Base-by-base conservation (phyloP, 2,329 filamentous ascomycete species). In the Metarhizium guizhouense region DNA sequence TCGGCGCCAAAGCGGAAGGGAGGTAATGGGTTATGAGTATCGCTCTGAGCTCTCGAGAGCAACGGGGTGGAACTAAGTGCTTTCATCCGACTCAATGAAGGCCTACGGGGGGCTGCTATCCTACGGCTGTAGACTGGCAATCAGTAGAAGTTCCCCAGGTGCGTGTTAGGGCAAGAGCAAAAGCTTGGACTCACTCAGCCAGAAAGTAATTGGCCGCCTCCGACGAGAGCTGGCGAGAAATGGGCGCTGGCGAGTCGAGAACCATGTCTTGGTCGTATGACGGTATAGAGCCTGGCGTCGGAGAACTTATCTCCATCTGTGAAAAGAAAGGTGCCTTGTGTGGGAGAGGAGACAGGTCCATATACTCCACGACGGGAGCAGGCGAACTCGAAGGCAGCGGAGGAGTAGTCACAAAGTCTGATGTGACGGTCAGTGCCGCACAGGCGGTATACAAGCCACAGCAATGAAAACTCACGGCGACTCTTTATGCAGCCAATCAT, bases 341-440 rank as follows among this genome's bases (percentile, higher is more conserved):
- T 58, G 91, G 92, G 45, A 97, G 74, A 43, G 94, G 93, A 48
- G 93, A 96, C 70, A 96, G 85, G 67, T 97, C 92, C 90, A 97
- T 96, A 55, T 84, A 78, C 69, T 96, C 91, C 58, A 82, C 80
- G 54, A 78, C 72, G 40, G 81, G 80, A 55, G 82, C 83, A 6
- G 92, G 91, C 48, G 93, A 95, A 6, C 92, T 96, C 2, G 90
- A 88, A 3, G 74, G 85, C 53, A 95, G 77, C 47, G 90, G 89
- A 57, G 94, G 91, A 42, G 92, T 96, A 40, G 87, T 95, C 64
- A 90, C 82, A 65, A 81, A 83, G 69, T 89, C 90, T 86, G 57
- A 65, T 56, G 16, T 10, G 36, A 52, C 58, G 11, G 52, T 58
- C 36, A 53, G 50, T 29, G 20, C 14, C 30, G 45, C 45, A 30